phyloP scores from a whole-genome alignment of 306 rosid species.

The Prinsepia uniflora region DNA sequence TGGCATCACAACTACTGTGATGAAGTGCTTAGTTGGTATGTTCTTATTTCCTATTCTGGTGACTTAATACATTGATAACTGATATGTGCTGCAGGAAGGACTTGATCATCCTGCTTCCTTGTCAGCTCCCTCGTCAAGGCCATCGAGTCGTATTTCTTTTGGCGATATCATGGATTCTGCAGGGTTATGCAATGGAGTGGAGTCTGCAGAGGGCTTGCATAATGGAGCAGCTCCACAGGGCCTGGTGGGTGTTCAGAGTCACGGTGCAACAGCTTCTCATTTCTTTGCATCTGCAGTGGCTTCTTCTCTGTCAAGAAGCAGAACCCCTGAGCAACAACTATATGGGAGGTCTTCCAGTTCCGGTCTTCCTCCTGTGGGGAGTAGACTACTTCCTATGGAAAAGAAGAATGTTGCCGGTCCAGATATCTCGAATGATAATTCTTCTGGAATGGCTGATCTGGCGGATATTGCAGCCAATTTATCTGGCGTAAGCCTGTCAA shows the following conservation, averaged over 20 bases:
- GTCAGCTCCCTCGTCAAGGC: conserved; percentile 56
- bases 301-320: conserved; percentile 56
- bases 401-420: conserved; percentile 43
- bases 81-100: conserved; percentile 65
- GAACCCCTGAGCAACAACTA: conserved; percentile 68
- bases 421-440: conserved; percentile 44
- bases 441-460: conserved; percentile 54
- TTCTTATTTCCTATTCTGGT: conserved; percentile 20
- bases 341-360: conserved; percentile 62
- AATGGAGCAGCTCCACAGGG: conserved; percentile 49
- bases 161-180: conserved; percentile 51
- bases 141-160: conserved; percentile 62
- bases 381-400: conserved; percentile 47
- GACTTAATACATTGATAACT: conserved; percentile 23
- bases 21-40: neutral
- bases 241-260: conserved; percentile 58
- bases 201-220: conserved; percentile 53
- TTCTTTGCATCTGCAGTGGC: conserved; percentile 55
- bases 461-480: conserved; percentile 51
- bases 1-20: conserved; percentile 14
- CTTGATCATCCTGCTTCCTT: conserved; percentile 55
- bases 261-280: conserved; percentile 39
- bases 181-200: conserved; percentile 40
- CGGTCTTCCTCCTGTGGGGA: conserved; percentile 58
- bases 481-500: conserved; percentile 61